A percentile compares a stretch with the other conserved stretches of the same genome.
Conservation (phyloP, 1,139 yeast species). For the Ogataea hybrid region DNA sequence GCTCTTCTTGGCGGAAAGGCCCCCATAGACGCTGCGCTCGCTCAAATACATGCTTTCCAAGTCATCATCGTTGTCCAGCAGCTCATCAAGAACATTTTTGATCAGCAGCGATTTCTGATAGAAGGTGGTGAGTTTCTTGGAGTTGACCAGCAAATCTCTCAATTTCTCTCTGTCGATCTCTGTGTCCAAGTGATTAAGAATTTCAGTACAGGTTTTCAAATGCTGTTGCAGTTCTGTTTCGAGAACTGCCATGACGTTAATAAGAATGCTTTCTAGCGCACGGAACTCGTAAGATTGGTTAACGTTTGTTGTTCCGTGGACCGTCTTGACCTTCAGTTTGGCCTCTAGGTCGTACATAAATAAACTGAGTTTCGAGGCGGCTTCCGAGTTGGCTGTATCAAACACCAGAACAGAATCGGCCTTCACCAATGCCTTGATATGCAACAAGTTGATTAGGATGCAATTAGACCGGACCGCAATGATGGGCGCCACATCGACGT, state of each 20-base stretch:
- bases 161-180: constrained; percentile 67
- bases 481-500: constrained; percentile 68
- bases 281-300: constrained; percentile 49
- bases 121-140: constrained; percentile 63
- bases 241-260: constrained; percentile 53
- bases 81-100: constrained; percentile 68
- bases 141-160: constrained; percentile 63
- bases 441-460: constrained; percentile 61
- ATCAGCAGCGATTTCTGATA: constrained; percentile 66
- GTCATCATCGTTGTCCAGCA: constrained; percentile 86
- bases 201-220: constrained; percentile 44
- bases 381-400: constrained; percentile 50
- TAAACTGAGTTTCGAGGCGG: constrained; percentile 69
- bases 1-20: constrained; percentile 3
- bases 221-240: constrained; percentile 53
- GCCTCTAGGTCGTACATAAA: constrained; percentile 93
- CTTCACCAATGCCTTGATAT: constrained; percentile 68
- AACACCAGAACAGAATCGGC: constrained; percentile 65
- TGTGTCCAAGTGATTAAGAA: constrained; percentile 63
- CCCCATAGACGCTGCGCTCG: constrained; percentile 33
- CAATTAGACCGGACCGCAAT: constrained; percentile 62
- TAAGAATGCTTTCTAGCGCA: constrained; percentile 54
- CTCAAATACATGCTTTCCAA: constrained; percentile 80
- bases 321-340: constrained; percentile 51
- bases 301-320: constrained; percentile 24